These are phyloP conservation scores for Arthrinium phaeospermum DNA, from an alignment of 2,329 filamentous ascomycete species.

Conservation along the genomic window DNA sequence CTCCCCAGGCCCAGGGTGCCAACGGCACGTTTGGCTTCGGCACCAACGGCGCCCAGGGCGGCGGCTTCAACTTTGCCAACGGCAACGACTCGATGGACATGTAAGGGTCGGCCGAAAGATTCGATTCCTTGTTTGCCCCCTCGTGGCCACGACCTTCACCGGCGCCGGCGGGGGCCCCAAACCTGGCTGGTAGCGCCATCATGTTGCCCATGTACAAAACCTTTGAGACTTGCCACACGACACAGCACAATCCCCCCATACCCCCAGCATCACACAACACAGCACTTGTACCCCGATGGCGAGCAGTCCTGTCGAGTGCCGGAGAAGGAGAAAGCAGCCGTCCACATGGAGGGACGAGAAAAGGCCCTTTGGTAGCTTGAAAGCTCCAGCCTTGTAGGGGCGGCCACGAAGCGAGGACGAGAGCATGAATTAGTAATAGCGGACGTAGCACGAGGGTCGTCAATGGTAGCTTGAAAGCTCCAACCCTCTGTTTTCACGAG, in stretches of 20 bases:
- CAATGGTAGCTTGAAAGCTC: constrained; percentile 57
- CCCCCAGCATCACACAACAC: constrained; percentile 21
- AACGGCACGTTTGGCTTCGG: constrained; percentile 84
- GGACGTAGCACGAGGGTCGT: constrained; percentile 44
- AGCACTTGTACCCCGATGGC: constrained; percentile 33
- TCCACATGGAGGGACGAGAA: constrained; percentile 34
- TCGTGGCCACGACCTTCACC: neutral
- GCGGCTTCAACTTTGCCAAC: constrained; percentile 93
- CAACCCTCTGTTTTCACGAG: constrained; percentile 42
- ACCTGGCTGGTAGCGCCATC: constrained; percentile 13
- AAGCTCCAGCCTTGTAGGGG: constrained; percentile 62
- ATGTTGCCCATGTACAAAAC: constrained; percentile 17
- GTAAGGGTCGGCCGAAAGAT: constrained; percentile 45
- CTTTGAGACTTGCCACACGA: constrained; percentile 12
- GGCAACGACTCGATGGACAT: constrained; percentile 70
- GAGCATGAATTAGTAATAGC: constrained; percentile 35
- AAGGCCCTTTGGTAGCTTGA: constrained; percentile 68
- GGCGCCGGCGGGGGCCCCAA: constrained; percentile 12
- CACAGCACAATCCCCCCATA: constrained; percentile 18
- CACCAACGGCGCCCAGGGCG: constrained; percentile 67
- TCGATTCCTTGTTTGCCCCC: neutral
- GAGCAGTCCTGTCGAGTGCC: constrained; percentile 39
- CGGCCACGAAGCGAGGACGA: constrained; percentile 34
- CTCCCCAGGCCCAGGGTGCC: constrained; percentile 69
- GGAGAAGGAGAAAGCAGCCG: constrained; percentile 38